Base-by-base conservation (phyloP, 2,329 filamentous ascomycete genomes). In the Hypocrella siamensis region DNA sequence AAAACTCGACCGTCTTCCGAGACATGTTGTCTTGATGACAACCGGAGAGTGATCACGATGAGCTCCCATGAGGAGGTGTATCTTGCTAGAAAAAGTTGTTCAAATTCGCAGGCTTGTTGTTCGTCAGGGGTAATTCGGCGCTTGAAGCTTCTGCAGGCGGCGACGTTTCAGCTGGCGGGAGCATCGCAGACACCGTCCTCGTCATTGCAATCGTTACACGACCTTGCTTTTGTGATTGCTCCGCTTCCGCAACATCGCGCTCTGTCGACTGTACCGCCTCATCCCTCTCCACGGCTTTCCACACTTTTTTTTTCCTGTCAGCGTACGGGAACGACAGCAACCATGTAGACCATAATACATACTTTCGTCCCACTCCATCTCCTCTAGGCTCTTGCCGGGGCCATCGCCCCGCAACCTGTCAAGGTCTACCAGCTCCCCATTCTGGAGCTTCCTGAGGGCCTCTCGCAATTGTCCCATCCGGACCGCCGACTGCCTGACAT, bases 351-450 rank as follows among this genome's bases (percentile, higher is more conserved):
- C n/a, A 19, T 9, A 4, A 12, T 12, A 36, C 67, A 48, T 58
- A 80, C 83, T 73, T 51, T 92, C 76, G 55, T 88, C 80, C 92
- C 90, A 98, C 45, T 85, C 82, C 39, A 67, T 61, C 56, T 98
- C 90, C 48, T 71, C 72, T 41, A 67, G 67, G 27, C 67, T 58
- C 46, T 90, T 73, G 1, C 84, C 85, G 0, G 82, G 25, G 9
- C 15, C 11, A 14, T 28, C 81, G 4, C 90, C 88, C 31, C 98
- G 54, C 25, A 75, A 58, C 46, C 73, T 75, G 51, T 90, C 83
- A 3, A 96, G 85, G 53, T 96, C 83, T 15, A 94, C 79, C 12
- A 80, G 65, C 50, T 85, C 77, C 11, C 80, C 80, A 27, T 58
- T 67, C 40, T 80, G 72, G 19, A 86, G 64, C 42, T 65, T 72